Percentiles rank a stretch among this genome's conserved stretches.
Conservation (phyloP, 805 yeast genomes). For the Geotrichum ghanense region DNA sequence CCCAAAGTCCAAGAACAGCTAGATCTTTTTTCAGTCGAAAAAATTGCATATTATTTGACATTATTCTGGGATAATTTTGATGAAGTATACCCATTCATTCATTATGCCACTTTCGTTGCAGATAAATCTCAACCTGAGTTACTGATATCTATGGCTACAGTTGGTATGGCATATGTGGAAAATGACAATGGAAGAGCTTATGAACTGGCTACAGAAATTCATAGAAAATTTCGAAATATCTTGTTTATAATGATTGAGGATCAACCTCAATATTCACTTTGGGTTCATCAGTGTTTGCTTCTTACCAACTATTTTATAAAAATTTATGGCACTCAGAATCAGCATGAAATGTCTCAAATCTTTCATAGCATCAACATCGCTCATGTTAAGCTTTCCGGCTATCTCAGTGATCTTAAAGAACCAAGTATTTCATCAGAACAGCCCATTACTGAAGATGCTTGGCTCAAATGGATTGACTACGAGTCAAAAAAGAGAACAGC, state of each 20-base stretch:
- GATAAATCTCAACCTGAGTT: conserved; percentile 15
- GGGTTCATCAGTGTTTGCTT: conserved; percentile 22
- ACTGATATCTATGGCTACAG: conserved; percentile 20
- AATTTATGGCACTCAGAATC: conserved; percentile 20
- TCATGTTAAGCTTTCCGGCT: conserved; percentile 22
- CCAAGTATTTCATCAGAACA: conserved; percentile 14
- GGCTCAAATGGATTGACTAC: conserved; percentile 33
- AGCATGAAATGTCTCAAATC: conserved; percentile 23
- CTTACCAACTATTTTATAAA: conserved; percentile 20
- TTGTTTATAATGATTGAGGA: conserved; percentile 19
- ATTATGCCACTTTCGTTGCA: conserved; percentile 26
- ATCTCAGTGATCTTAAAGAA: conserved; percentile 16
- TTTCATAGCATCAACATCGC: conserved; percentile 23
- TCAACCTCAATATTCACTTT: conserved; percentile 21
- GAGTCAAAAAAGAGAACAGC: conserved; percentile 33
- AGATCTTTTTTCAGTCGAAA: conserved; percentile 10
- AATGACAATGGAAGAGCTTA: conserved; percentile 15
- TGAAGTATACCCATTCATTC: conserved; percentile 31
- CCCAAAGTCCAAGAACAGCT: neutral
- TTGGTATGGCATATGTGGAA: conserved; percentile 22
- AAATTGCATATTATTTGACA: conserved; percentile 17
- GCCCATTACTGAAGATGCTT: conserved; percentile 13
- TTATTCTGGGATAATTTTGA: conserved; percentile 30
- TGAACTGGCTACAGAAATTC: conserved; percentile 18
- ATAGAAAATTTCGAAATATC: conserved; percentile 19